A percentile compares a stretch with the other conserved stretches of the same genome.
Conservation (phyloP, 768 basidiomycete genomes). For the Mycena metata region DNA sequence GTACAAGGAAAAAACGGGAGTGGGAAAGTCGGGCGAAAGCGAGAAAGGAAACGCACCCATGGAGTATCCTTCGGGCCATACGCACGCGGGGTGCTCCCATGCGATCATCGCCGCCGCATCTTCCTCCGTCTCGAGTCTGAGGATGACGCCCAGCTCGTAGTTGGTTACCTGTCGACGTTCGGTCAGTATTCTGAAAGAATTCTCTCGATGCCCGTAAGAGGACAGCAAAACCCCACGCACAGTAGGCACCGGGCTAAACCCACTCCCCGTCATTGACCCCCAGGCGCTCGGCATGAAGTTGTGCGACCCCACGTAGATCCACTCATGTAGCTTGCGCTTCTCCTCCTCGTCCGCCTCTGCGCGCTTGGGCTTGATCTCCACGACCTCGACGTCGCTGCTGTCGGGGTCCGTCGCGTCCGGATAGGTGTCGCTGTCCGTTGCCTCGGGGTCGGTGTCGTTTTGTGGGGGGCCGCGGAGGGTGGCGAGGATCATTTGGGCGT, state of each 20-base stretch:
- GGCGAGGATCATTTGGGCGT: constrained; percentile 63
- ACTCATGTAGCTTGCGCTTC: constrained; percentile 51
- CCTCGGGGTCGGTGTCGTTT: constrained; percentile 47
- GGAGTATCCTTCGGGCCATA: constrained; percentile 64
- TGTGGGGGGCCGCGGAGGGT: constrained; percentile 38
- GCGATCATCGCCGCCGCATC: constrained; percentile 61
- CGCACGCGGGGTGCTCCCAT: constrained; percentile 68
- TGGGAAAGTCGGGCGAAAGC: no score
- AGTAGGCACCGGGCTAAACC: constrained; percentile 65
- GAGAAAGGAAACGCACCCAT: constrained; percentile 64
- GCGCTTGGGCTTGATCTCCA: constrained; percentile 27
- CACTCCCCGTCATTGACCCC: constrained; percentile 66
- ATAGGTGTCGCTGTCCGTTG: constrained; percentile 47
- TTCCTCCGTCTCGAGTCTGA: constrained; percentile 61
- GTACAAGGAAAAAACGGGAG: not conserved
- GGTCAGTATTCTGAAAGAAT: not conserved
- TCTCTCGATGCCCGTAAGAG: no score
- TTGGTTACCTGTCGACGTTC: constrained; percentile 60
- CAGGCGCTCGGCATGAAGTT: constrained; percentile 80
- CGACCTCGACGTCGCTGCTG: constrained; percentile 36
- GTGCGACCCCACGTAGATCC: constrained; percentile 75
- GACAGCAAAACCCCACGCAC: constrained; percentile 43
- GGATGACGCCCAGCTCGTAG: constrained; percentile 74
- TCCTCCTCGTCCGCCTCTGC: not conserved
- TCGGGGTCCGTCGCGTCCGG: constrained; percentile 44